These are phyloP conservation scores for Alternaria rosae DNA, from an alignment of 2,329 filamentous ascomycete species.

Conservation along the genomic window DNA sequence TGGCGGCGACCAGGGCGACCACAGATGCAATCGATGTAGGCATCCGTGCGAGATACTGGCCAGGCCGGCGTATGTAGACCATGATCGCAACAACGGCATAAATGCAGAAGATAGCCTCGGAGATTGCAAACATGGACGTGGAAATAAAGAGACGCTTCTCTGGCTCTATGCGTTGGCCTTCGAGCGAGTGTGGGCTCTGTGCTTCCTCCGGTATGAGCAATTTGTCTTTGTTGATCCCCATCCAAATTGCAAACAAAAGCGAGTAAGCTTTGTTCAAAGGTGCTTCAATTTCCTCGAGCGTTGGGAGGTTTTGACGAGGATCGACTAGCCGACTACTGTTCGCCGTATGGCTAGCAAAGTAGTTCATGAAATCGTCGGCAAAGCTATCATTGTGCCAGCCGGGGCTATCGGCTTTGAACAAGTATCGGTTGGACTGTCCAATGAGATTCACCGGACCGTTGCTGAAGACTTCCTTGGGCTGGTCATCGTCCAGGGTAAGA, in stretches of 20 bases:
- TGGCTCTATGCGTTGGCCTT: constrained; percentile 18
- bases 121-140: constrained; percentile 55
- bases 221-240: constrained; percentile 53
- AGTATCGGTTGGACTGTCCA: constrained; percentile 29
- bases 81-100: constrained; percentile 55
- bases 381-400: constrained; percentile 60
- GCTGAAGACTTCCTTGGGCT: constrained; percentile 21
- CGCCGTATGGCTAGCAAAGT: constrained; percentile 50
- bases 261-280: constrained; percentile 44
- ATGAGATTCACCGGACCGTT: constrained; percentile 36
- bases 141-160: constrained; percentile 61
- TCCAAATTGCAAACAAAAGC: constrained; percentile 53
- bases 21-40: constrained; percentile 61
- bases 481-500: neutral
- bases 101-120: constrained; percentile 53
- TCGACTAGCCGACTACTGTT: constrained; percentile 48
- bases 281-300: constrained; percentile 30
- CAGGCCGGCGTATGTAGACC: constrained; percentile 55
- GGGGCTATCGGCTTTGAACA: constrained; percentile 15
- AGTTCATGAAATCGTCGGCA: constrained; percentile 57
- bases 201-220: constrained; percentile 44
- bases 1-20: constrained; percentile 59
- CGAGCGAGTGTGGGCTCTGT: neutral
- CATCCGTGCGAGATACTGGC: constrained; percentile 58
- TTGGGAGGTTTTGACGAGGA: constrained; percentile 44